Percentiles rank a stretch among this genome's conserved stretches.
phyloP scores from a whole-genome alignment of 208 protist species.

The Acanthamoeba castellanii region DNA sequence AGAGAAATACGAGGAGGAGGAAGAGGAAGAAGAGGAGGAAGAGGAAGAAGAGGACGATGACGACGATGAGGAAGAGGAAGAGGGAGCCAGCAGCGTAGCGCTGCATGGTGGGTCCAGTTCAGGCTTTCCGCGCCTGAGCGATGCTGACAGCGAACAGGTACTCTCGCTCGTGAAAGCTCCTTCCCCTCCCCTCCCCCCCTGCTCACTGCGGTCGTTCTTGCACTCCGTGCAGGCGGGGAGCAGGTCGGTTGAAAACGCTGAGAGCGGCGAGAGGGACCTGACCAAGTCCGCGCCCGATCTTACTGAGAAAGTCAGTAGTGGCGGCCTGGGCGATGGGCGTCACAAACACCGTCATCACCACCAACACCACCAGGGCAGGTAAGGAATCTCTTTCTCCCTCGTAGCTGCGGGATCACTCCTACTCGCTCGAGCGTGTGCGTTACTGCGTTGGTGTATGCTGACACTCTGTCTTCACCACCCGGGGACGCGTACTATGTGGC shows the following conservation, averaged over 20 bases:
- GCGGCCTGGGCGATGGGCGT: background rate
- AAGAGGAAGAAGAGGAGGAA: constrained; percentile 8
- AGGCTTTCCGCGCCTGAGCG: background rate
- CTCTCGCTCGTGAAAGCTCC: background rate
- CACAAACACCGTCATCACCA: background rate
- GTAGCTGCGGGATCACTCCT: background rate
- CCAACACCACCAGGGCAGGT: background rate
- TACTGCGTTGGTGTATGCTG: no score
- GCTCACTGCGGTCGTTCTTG: background rate
- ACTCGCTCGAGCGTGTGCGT: background rate
- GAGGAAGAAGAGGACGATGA: constrained; percentile 6
- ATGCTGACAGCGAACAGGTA: background rate
- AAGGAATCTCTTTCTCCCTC: background rate
- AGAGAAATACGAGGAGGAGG: background rate
- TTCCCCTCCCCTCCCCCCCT: background rate
- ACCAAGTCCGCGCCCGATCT: constrained; percentile 24
- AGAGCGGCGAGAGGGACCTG: constrained; percentile 21
- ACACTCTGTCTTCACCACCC: no score
- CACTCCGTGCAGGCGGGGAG: background rate
- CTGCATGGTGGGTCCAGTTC: background rate
- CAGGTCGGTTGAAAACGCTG: background rate
- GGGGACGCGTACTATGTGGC: background rate
- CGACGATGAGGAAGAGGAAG: constrained; percentile 14
- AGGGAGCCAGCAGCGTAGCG: background rate
- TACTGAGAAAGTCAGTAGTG: background rate